Conservation (phyloP, 768 basidiomycete genomes). For the Amanita exitialis region DNA sequence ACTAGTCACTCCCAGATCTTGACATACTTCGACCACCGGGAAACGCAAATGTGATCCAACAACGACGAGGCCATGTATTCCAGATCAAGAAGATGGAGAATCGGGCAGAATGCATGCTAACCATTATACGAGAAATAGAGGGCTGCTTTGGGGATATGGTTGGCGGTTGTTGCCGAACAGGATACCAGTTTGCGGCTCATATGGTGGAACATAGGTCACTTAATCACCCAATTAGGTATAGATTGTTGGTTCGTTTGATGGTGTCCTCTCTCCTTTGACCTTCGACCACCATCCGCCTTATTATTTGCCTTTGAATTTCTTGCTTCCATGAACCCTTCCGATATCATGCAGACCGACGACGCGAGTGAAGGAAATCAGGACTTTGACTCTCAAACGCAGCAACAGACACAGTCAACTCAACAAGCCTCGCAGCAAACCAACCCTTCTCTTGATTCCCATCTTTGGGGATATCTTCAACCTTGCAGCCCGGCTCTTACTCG, state of each 20-base stretch:
- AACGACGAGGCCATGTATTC: too few species aligned
- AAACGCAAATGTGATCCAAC: too few species aligned
- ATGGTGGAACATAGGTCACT: neutral
- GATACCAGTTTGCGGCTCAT: too few species aligned
- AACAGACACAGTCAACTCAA: slow-evolving; percentile 37
- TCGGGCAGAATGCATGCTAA: too few species aligned
- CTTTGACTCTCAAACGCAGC: slow-evolving; percentile 16
- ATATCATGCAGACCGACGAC: slow-evolving; percentile 14
- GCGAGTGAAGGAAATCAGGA: slow-evolving; percentile 14
- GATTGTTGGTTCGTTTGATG: neutral
- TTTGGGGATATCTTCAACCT: slow-evolving; percentile 70
- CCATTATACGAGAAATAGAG: too few species aligned
- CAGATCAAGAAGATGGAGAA: too few species aligned
- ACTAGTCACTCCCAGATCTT: too few species aligned
- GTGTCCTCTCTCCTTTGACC: neutral
- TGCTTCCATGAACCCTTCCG: neutral
- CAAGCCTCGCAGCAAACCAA: slow-evolving; percentile 26
- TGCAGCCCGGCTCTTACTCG: slow-evolving; percentile 41
- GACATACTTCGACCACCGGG: too few species aligned
- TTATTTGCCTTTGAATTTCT: neutral
- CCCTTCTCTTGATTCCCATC: slow-evolving; percentile 25
- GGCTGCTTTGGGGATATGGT: too few species aligned
- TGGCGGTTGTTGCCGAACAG: too few species aligned
- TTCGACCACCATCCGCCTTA: neutral
- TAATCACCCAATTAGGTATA: neutral